Percentiles rank a stretch among this genome's conserved stretches.
Evolutionary conservation across 208 protist species (phyloP).

Genomic region (Leptomonas pyrrhocoris): DNA sequence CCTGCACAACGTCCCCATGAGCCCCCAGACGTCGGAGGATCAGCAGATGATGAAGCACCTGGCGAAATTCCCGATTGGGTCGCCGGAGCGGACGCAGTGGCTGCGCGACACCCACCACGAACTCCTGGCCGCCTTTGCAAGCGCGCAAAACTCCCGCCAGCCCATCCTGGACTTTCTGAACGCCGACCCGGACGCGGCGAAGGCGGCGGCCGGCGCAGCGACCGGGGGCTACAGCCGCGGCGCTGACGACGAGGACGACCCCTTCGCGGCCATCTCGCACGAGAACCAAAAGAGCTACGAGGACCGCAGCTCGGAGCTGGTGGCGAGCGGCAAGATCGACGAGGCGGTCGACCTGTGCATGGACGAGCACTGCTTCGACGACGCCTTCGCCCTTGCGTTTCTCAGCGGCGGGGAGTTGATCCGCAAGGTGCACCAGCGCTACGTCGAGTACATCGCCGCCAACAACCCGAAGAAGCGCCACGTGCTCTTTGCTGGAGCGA

Average conservation of each 20-base stretch:
- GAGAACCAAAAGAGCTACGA: slow-evolving; percentile 68
- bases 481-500: slow-evolving; percentile 68
- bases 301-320: slow-evolving; percentile 59
- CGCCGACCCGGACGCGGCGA: slow-evolving; percentile 1
- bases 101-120: slow-evolving; percentile 46
- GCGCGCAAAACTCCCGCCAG: slow-evolving; percentile 52
- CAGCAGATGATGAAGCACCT: slow-evolving; percentile 33
- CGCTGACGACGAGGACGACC: slow-evolving; percentile 57
- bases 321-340: slow-evolving; percentile 65
- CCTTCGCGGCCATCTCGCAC: slow-evolving; percentile 64
- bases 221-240: slow-evolving; percentile 18
- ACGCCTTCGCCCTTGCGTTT: slow-evolving; percentile 80
- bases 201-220: not conserved
- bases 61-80: slow-evolving; percentile 31
- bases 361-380: slow-evolving; percentile 57
- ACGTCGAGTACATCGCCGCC: slow-evolving; percentile 42
- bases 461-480: slow-evolving; percentile 59
- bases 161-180: slow-evolving; percentile 73
- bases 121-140: slow-evolving; percentile 67
- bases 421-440: slow-evolving; percentile 63
- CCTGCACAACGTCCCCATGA: slow-evolving; percentile 27
- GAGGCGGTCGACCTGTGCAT: slow-evolving; percentile 82
- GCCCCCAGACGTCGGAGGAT: slow-evolving; percentile 38
- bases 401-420: slow-evolving; percentile 68
- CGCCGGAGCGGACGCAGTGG: slow-evolving; percentile 66